phyloP scores from a whole-genome alignment of 129 eudicot genomes.

The Escallonia herrerae region DNA sequence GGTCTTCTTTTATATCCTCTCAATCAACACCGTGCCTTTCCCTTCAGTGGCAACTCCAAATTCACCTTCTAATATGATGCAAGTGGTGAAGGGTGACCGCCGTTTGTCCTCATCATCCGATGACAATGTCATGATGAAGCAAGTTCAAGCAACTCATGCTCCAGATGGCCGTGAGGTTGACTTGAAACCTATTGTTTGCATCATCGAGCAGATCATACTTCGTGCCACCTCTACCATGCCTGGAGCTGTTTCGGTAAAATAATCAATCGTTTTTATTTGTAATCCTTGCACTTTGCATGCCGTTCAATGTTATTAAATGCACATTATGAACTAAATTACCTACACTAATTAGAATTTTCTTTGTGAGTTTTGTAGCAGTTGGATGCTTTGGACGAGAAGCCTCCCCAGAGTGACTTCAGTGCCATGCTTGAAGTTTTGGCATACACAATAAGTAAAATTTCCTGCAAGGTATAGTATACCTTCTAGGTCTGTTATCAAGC shows the following conservation, averaged over 20 bases:
- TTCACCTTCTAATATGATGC: conserved; percentile 19
- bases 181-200: conserved; percentile 50
- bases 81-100: conserved; percentile 27
- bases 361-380: no score
- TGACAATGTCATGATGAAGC: conserved; percentile 62
- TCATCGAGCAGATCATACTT: conserved; percentile 47
- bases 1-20: not conserved
- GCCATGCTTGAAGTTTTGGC: no score
- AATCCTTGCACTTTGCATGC: no score
- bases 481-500: no score
- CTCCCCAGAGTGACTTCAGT: no score
- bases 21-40: not conserved
- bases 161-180: conserved; percentile 57
- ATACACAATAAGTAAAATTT: no score
- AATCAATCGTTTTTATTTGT: no score
- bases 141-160: conserved; percentile 39
- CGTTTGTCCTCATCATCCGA: conserved; percentile 43
- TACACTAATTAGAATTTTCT: no score
- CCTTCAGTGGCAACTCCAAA: conserved; percentile 29
- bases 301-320: no score
- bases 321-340: no score
- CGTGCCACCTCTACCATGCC: conserved; percentile 26
- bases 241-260: not conserved
- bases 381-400: no score
- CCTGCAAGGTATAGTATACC: no score